Base-by-base conservation (phyloP, 768 basidiomycete genomes). In the Boletus reticuloceps region DNA sequence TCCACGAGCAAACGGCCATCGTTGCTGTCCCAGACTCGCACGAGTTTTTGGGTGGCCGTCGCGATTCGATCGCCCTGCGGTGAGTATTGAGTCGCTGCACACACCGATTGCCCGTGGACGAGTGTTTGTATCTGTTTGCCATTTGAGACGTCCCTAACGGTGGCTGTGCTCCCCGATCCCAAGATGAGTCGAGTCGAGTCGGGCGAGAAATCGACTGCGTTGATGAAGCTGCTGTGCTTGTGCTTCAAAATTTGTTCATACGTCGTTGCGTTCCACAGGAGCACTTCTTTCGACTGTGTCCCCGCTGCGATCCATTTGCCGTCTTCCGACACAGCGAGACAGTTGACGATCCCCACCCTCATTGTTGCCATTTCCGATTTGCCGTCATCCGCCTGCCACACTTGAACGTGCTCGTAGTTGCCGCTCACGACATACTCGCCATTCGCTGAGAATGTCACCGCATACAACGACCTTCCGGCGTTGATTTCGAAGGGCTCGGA, bases 21-120 rank as follows among this genome's bases (percentile, higher is more conserved):
- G 34, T 0, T 34, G 34, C 34, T 34, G 34, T 34, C 34, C 34
- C 34, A 34, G 34, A 34, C 34, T 34, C 4, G 14, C 4, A 34
- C 12, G 6, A 5, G 1, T 1, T 6, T 1, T 2, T 1, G 1
- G 13, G 11, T 14, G 34, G 12, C 34, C 11, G 34, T 14, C 14
- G 34, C 34, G 34, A 34, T 14, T 11, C 12, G 34, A 34, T 34
- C 34, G 12, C 34, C 34, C 5, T 34, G 12, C 1, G 12, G 34
- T 9, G 27, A 27, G 27, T 9, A 27, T 27, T 37, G n/a, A n/a
- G n/a, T 48, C 9, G 25, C 22, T 17, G 22, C n/a, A n/a, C n/a
- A n/a, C n/a, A n/a, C n/a, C n/a, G n/a, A n/a, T n/a, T n/a, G n/a
- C n/a, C n/a, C n/a, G n/a, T n/a, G 48, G 9, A 1, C 2, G 48